phyloP scores from a whole-genome alignment of 2,329 filamentous ascomycete species.

The Colletotrichum paranaense region DNA sequence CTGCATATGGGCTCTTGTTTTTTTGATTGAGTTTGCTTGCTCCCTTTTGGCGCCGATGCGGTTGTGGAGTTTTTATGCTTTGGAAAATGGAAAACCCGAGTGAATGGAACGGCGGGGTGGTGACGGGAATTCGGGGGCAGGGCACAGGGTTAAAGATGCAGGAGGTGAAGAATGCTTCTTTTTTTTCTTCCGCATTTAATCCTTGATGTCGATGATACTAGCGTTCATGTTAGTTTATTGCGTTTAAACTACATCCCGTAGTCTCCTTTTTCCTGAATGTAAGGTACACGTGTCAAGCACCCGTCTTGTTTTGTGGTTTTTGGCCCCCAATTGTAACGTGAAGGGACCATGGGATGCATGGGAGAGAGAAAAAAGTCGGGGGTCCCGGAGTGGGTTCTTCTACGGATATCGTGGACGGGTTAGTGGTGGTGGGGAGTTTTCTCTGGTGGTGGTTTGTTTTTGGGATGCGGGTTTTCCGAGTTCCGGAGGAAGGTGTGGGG shows the following conservation, averaged over 20 bases:
- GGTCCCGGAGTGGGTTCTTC: background rate
- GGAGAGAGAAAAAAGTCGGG: background rate
- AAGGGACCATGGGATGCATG: background rate
- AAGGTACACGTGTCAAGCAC: background rate
- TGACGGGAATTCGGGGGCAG: background rate
- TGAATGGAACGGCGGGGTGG: background rate
- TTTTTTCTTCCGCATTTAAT: background rate
- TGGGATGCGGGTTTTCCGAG: background rate
- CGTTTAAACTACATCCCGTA: background rate
- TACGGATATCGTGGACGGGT: background rate
- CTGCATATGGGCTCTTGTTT: background rate
- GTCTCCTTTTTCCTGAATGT: background rate
- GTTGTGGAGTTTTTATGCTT: background rate
- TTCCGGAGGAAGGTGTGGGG: background rate
- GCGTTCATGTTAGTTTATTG: slow-evolving; percentile 1
- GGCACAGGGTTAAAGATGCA: background rate
- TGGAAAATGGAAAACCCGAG: background rate
- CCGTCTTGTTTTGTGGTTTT: background rate
- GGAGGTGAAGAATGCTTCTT: background rate
- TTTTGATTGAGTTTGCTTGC: background rate
- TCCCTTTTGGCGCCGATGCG: background rate
- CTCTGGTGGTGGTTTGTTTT: background rate
- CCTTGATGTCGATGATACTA: slow-evolving; percentile 19
- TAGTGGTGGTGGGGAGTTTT: background rate
- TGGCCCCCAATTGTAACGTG: slow-evolving; percentile 14